Base-by-base conservation (phyloP, 1,284 basidiomycete species). In the Malassezia psittaci region DNA sequence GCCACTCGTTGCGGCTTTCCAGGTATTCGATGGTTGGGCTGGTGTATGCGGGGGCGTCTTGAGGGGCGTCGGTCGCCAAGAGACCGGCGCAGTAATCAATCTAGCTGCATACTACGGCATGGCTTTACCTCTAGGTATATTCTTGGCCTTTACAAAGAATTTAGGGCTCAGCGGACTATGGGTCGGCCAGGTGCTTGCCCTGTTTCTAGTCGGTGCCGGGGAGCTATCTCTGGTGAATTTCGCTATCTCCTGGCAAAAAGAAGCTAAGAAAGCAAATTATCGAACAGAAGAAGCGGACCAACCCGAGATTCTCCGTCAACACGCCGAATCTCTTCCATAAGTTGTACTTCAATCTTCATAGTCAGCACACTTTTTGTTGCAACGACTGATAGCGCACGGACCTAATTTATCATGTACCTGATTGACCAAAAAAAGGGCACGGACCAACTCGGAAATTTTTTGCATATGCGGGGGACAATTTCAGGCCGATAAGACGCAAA, bases 1-100 rank as follows among this genome's bases (percentile, higher is more conserved):
- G 81, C 85, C 86, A 0, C 79, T 85, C n/a, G 84, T 87, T 0
- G 85, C 86, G 2, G 85, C 85, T 0, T 87, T 87, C 72, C 85
- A 87, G 75, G 78, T 82, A 11, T 84, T 83, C 3, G 85, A 86
- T 64, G 85, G 84, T 4, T 75, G 86, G 4, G 85, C 84, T 9
- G 83, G 83, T 19, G 82, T 84, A 1, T 85, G 85, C 59, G 83
- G 84, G n/a, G 63, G 63, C 10, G 49, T 64, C 1, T 44, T 65
- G 2, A 53, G 63, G 2, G 63, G 53, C 16, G 42, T 61, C 82
- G 84, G 85, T 12, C 80, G 83, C 21, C 85, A 86, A 65, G 83
- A 84, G 63, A 79, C 86, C 11, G 85, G 85, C 10, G 85, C 85
- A 7, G 63, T 82, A 8, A 86, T 86, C 76, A 86, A 86, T 66